phyloP scores from a whole-genome alignment of 2,329 filamentous ascomycete genomes.

The Aspergillus sp. region DNA sequence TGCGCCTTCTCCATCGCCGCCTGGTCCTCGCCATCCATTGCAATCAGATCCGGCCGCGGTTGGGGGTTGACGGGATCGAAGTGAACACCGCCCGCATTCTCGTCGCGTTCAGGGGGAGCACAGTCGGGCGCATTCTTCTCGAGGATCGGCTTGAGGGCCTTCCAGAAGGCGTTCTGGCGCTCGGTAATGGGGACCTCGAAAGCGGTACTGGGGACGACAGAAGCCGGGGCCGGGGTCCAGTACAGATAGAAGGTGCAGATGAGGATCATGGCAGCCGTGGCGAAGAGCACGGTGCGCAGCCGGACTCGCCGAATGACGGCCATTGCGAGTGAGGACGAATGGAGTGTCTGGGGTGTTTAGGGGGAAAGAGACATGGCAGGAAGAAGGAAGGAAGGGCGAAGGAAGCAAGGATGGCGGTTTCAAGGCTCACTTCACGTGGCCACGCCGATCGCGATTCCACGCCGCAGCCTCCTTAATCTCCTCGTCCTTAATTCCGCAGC shows the following conservation, averaged over 20 bases:
- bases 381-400: no score
- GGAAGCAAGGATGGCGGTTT: no score
- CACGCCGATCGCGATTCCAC: no score
- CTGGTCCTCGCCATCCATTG: slow-evolving; percentile 24
- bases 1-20: slow-evolving; percentile 32
- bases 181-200: slow-evolving; percentile 26
- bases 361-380: no score
- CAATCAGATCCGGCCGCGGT: slow-evolving; percentile 28
- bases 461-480: no score
- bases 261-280: slow-evolving; percentile 19
- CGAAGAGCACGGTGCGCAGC: slow-evolving; percentile 20
- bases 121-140: slow-evolving; percentile 23
- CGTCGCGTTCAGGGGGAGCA: slow-evolving; percentile 18
- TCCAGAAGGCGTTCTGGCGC: slow-evolving; percentile 31
- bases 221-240: slow-evolving; percentile 24
- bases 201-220: slow-evolving; percentile 22
- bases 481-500: no score
- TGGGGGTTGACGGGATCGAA: slow-evolving; percentile 21
- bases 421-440: no score
- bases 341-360: no score
- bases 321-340: slow-evolving; percentile 9
- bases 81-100: slow-evolving; percentile 14
- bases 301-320: slow-evolving; percentile 18
- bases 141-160: slow-evolving; percentile 24
- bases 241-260: slow-evolving; percentile 29